Evolutionary conservation across 2,329 filamentous ascomycete genomes (phyloP), one percentile per base, ranked within the genome.

Genomic region (Talaromyces amestolkiae): DNA sequence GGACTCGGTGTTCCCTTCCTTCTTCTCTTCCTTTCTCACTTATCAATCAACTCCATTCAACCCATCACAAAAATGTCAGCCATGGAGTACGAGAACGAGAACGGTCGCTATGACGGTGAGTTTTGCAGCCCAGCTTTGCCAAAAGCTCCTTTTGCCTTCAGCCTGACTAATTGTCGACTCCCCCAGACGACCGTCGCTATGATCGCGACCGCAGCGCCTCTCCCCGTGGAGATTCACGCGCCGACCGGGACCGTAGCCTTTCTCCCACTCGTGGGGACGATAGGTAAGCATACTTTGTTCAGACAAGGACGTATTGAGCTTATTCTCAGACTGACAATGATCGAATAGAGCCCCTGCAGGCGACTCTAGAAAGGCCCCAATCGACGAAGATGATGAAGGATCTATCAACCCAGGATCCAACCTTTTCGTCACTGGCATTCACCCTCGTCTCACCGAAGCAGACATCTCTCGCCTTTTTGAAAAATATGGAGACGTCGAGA

Each of bases 401-500:
- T 90, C 93, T 69, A 78, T 91, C 76, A 99, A 99, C 82, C 91
- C 93, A 69, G 95, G 95, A 72, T 97, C 95, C 71, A 99, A 99
- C 83, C 90, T 99, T 67, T 99, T 99, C 79, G 95, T 99, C 71
- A 99, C 95, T 69, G 95, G 95, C 72, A 99, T 99, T 71, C 93
- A 98, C 79, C 95, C 95, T 65, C 91, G 91, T 74, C 87, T 99
- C 70, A 89, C 87, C 58, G 95, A 99, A 79, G 86, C 89, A 17
- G 95, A 98, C 77, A 92, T 99, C 68, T 91, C 91, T 63, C 93
- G 93, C 78, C 89, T 99, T 70, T 99, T 99, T 76, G 93, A 97
- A 82, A 99, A 98, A 82, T 98, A 98, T 75, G 95, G 95, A 72
- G 93, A 97, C 77, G 95, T 99, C 61, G 94, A 98, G 83, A 98